phyloP scores from a whole-genome alignment of 225 moss, liverwort and hornwort species.

The Takakia lepidozioides region DNA sequence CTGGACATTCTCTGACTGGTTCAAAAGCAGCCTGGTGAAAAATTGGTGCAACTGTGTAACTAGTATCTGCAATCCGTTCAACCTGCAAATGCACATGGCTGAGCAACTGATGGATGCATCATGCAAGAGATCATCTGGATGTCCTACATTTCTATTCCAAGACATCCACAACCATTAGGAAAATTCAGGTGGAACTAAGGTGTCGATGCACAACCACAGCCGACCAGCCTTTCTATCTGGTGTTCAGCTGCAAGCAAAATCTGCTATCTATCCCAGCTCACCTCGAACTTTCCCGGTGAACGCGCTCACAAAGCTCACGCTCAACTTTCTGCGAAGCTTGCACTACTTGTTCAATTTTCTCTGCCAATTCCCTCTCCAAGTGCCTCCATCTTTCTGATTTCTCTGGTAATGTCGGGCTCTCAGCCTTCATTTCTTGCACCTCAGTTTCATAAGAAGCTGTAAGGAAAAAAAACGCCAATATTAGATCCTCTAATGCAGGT shows the following conservation, averaged over 20 bases:
- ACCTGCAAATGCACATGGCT: conserved; percentile 27
- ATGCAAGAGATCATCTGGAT: too few relatives aligned
- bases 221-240: too few relatives aligned
- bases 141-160: too few relatives aligned
- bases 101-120: too few relatives aligned
- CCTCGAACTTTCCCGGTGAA: conserved; percentile 8
- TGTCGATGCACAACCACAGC: too few relatives aligned
- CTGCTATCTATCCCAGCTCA: too few relatives aligned
- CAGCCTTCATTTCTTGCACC: conserved; percentile 55
- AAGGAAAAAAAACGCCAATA: neutral
- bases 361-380: conserved; percentile 38
- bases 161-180: too few relatives aligned
- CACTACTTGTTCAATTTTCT: conserved; percentile 38
- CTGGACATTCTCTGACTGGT: conserved; percentile 35
- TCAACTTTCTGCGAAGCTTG: conserved; percentile 47
- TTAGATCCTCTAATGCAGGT: too few relatives aligned
- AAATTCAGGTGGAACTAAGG: too few relatives aligned
- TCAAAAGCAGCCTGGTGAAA: conserved; percentile 29
- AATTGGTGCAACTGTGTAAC: conserved; percentile 37
- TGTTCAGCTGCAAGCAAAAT: too few relatives aligned
- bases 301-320: conserved; percentile 26
- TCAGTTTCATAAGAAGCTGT: conserved; percentile 49
- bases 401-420: conserved; percentile 47
- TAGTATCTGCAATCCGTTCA: conserved; percentile 53
- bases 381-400: conserved; percentile 43